phyloP scores from a whole-genome alignment of 352 stramenopile species.

The Phytophthora multivora region DNA sequence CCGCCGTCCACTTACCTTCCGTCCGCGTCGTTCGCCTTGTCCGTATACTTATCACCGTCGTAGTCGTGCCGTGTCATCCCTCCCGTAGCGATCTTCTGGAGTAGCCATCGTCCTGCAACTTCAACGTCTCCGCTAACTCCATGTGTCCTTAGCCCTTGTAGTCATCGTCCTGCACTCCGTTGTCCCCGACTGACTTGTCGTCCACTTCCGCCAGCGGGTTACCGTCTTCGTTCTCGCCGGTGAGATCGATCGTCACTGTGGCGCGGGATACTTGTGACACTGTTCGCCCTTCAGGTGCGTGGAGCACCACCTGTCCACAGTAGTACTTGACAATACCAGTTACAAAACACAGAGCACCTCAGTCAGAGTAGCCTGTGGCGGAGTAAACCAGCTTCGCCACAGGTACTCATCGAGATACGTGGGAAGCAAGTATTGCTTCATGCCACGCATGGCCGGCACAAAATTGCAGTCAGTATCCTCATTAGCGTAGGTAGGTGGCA shows the following conservation, averaged over 20 bases:
- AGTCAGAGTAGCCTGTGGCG: background rate
- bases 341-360: no score
- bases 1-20: background rate
- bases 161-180: no score
- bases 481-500: background rate
- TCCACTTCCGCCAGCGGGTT: no score
- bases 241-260: no score
- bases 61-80: background rate
- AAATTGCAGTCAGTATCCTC: background rate
- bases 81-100: background rate
- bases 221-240: no score
- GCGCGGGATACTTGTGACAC: no score
- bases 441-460: background rate
- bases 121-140: no score
- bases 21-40: background rate
- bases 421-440: background rate
- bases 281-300: no score
- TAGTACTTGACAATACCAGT: background rate
- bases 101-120: no score
- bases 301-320: no score
- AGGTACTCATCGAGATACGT: background rate
- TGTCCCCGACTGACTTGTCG: no score
- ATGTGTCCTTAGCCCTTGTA: no score
- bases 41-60: background rate
- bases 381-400: background rate